Evolutionary conservation across 1,284 basidiomycete genomes (phyloP).

Genomic region (Sanguinoderma infundibulare): DNA sequence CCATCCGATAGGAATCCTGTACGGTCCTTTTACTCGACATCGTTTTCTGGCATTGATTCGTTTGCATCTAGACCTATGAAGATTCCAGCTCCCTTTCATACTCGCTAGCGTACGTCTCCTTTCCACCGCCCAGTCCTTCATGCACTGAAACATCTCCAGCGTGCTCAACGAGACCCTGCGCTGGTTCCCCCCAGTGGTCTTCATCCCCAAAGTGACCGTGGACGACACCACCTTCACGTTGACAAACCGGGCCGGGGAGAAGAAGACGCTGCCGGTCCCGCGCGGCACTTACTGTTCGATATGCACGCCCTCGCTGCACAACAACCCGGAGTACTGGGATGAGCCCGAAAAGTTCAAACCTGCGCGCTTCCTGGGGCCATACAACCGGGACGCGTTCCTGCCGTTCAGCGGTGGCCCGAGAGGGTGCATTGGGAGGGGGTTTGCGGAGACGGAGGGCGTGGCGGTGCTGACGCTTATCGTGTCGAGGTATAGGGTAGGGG

Average conservation of each 20-base stretch:
- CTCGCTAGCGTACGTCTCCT: constrained; percentile 22
- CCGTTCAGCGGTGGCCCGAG: constrained; percentile 44
- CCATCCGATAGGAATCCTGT: constrained; percentile 10
- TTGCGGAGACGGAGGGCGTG: constrained; percentile 37
- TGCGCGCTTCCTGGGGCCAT: constrained; percentile 43
- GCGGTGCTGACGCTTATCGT: constrained; percentile 27
- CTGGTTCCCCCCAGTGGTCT: constrained; percentile 59
- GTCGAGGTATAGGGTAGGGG: constrained; percentile 26
- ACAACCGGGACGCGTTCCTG: constrained; percentile 44
- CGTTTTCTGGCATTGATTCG: not conserved
- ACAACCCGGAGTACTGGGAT: constrained; percentile 45
- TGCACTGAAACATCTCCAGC: constrained; percentile 31
- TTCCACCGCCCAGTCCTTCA: not conserved
- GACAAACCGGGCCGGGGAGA: constrained; percentile 45
- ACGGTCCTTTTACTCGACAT: not conserved
- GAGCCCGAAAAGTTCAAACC: constrained; percentile 46
- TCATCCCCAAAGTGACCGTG: constrained; percentile 44
- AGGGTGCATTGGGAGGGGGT: constrained; percentile 47
- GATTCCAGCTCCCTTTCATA: constrained; percentile 21
- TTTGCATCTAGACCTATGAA: constrained; percentile 17
- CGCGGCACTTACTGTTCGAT: constrained; percentile 47
- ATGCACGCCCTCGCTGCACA: constrained; percentile 49
- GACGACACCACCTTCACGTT: constrained; percentile 50
- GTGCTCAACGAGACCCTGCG: constrained; percentile 65
- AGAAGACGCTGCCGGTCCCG: constrained; percentile 47